Evolutionary conservation across 208 protist genomes (phyloP).

Genomic region (Trypanosoma lewisi): DNA sequence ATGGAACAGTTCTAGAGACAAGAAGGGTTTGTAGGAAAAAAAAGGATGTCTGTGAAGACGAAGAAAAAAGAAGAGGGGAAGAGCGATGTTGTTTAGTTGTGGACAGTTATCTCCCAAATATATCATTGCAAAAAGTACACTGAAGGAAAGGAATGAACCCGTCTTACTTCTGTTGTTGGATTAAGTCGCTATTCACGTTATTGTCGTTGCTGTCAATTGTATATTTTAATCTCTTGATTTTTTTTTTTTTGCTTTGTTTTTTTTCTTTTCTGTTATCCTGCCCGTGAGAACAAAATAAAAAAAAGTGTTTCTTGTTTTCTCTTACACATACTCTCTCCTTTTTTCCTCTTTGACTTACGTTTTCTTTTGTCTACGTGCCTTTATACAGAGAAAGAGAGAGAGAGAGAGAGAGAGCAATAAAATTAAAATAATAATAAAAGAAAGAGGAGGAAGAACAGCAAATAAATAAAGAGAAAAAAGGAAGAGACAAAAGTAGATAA

Average conservation of each 20-base stretch:
- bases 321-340: neutral
- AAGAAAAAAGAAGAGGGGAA: slow-evolving; percentile 3
- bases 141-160: no score
- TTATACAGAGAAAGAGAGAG: no score
- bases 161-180: neutral
- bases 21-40: neutral
- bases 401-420: no score
- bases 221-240: neutral
- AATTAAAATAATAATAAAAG: no score
- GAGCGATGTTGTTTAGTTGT: no score
- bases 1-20: slow-evolving; percentile 15
- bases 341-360: no score
- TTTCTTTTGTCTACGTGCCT: no score
- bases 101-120: no score
- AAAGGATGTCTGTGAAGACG: neutral
- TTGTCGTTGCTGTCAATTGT: neutral
- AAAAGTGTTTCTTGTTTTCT: neutral
- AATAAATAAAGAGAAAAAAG: slow-evolving; percentile 7
- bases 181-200: neutral
- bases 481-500: neutral
- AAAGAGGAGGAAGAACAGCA: no score
- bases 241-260: slow-evolving; percentile 1
- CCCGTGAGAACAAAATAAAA: neutral
- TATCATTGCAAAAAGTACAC: no score
- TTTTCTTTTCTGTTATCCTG: neutral